Evolutionary conservation across 1,284 basidiomycete genomes (phyloP).

Genomic region (Macrocybe sp.): DNA sequence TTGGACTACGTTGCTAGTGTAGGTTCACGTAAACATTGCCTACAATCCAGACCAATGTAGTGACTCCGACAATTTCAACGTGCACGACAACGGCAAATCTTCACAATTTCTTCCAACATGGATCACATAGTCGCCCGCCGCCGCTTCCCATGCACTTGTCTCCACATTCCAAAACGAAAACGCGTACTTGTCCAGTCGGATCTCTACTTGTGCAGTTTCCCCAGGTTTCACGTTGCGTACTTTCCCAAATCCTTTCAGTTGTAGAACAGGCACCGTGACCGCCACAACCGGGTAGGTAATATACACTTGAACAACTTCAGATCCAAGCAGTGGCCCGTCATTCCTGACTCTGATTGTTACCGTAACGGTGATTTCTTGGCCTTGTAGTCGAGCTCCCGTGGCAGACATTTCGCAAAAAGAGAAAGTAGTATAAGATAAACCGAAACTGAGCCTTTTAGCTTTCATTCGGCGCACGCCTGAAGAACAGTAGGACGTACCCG

Average conservation of each 20-base stretch:
- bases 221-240: conserved; percentile 13
- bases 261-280: conserved; percentile 48
- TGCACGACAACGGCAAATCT: conserved; percentile 32
- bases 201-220: conserved; percentile 2
- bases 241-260: conserved; percentile 37
- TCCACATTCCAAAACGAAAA: conserved; percentile 52
- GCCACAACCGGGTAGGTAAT: conserved; percentile 51
- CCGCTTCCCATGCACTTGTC: conserved; percentile 37
- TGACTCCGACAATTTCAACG: conserved; percentile 31
- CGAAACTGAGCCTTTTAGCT: conserved; percentile 34
- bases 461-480: neutral
- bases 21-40: neutral
- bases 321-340: conserved; percentile 49
- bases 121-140: conserved; percentile 40
- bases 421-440: conserved; percentile 73
- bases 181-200: conserved; percentile 28
- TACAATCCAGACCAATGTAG: conserved; percentile 48
- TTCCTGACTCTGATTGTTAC: conserved; percentile 51
- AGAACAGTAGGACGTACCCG: conserved; percentile 37
- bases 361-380: conserved; percentile 29
- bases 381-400: conserved; percentile 19
- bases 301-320: conserved; percentile 68
- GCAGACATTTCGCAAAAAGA: conserved; percentile 43
- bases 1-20: neutral
- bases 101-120: conserved; percentile 45